Conservation (phyloP, 768 basidiomycete genomes). For the Terana coerulea region DNA sequence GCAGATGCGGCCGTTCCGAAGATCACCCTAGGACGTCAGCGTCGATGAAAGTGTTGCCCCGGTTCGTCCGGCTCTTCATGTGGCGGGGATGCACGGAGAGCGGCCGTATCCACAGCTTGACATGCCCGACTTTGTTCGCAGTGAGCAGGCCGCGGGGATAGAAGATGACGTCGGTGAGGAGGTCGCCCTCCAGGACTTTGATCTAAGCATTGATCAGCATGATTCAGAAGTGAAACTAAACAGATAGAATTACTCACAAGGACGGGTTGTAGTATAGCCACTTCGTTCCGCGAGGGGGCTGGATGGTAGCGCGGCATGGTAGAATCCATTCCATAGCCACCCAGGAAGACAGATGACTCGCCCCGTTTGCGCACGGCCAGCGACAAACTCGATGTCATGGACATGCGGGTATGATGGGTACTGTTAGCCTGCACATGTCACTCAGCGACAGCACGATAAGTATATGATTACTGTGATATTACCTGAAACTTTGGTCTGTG, state of each 20-base stretch:
- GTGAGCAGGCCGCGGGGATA: constrained; percentile 78
- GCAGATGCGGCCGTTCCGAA: too few relatives aligned
- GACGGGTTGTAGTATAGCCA: constrained; percentile 88
- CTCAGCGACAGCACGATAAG: not conserved
- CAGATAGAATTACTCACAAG: constrained; percentile 70
- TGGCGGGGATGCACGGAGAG: constrained; percentile 40
- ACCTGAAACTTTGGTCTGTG: constrained; percentile 81
- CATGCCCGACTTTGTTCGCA: constrained; percentile 67
- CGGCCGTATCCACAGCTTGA: constrained; percentile 85
- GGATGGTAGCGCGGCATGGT: constrained; percentile 67
- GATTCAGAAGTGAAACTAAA: not conserved
- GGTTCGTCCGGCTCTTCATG: constrained; percentile 20
- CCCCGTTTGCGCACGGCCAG: constrained; percentile 57
- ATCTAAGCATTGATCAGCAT: constrained; percentile 39
- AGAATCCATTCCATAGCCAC: constrained; percentile 36
- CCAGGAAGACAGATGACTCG: constrained; percentile 50
- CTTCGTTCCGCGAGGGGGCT: constrained; percentile 87
- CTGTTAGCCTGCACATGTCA: not conserved
- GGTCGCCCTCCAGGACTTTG: constrained; percentile 77
- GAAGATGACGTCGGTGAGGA: constrained; percentile 72
- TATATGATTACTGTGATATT: constrained; percentile 15
- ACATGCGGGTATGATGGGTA: constrained; percentile 68
- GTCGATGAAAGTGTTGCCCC: constrained; percentile 11
- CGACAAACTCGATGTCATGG: constrained; percentile 77
- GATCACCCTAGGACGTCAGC: constrained; percentile 1